Conservation (phyloP, 1,284 basidiomycete species). For the Rhodotorula sp. region DNA sequence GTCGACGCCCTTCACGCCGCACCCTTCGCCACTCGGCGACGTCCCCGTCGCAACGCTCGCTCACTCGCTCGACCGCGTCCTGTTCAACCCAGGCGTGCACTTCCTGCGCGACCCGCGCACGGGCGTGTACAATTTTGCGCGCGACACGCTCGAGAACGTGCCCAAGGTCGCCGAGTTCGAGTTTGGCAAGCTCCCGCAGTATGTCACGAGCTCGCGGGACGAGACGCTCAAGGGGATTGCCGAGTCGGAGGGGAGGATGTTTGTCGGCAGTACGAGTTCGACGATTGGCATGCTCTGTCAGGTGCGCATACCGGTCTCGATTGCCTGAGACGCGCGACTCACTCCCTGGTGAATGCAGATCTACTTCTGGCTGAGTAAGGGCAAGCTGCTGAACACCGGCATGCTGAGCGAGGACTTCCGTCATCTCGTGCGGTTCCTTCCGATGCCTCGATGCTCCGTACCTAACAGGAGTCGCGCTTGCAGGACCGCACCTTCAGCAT, state of each 20-base stretch:
- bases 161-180: slow-evolving; percentile 84
- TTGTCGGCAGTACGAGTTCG: slow-evolving; percentile 73
- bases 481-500: slow-evolving; percentile 70
- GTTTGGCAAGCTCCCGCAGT: slow-evolving; percentile 76
- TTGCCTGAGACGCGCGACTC: neutral
- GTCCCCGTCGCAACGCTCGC: slow-evolving; percentile 67
- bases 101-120: slow-evolving; percentile 85
- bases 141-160: slow-evolving; percentile 58
- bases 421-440: slow-evolving; percentile 5
- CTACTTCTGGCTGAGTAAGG: slow-evolving; percentile 61
- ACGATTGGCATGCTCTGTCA: slow-evolving; percentile 40
- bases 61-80: slow-evolving; percentile 75
- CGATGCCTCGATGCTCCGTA: too few relatives aligned
- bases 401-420: slow-evolving; percentile 43
- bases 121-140: slow-evolving; percentile 86
- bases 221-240: slow-evolving; percentile 68
- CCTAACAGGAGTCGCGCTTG: neutral
- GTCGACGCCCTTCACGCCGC: slow-evolving; percentile 6
- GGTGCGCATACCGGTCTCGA: slow-evolving; percentile 8
- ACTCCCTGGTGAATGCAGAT: slow-evolving; percentile 59
- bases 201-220: slow-evolving; percentile 79
- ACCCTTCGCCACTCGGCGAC: slow-evolving; percentile 9
- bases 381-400: slow-evolving; percentile 47
- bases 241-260: slow-evolving; percentile 62
- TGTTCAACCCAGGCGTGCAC: slow-evolving; percentile 91